Base-by-base conservation (phyloP, 805 yeast species). In the Wickerhamiella slavikovae region DNA sequence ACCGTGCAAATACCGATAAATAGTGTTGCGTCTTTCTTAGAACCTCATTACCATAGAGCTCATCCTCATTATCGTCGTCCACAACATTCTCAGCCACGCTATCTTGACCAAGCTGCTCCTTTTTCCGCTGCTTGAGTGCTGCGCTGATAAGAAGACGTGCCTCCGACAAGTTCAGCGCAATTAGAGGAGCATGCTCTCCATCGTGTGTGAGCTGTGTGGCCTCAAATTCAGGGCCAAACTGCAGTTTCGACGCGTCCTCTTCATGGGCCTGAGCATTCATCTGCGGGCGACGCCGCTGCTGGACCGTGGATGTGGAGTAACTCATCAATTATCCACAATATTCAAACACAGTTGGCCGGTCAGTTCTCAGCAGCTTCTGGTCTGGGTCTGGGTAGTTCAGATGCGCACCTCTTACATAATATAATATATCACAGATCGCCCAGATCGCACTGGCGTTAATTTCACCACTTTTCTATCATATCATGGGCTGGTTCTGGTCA, bases 151-250 rank as follows among this genome's bases (percentile, higher is more conserved):
- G 60, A 33, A 89, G 64, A 38, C 96, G 61, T 1, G 96, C 83
- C 47, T 89, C 96, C 17, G 91, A 73, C 28, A 83, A 57, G 51
- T 83, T 85, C 40, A 89, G 60, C 1, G 96, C 79, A 37, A 78
- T 75, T 34, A 89, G 61, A 37, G 72, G 77, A 34, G 70, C 73
- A 32, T 65, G 68, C 35, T 68, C 68, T 13, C 94, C 94, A 30
- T 71, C 71, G 49, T 83, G 83, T 38, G 78, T 73, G 22, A 72
- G 54, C 49, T 83, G 95, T 20, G 65, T 67, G 30, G 75, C 53
- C 42, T 73, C 83, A 47, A 89, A 89, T 55, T 89, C 98, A 17
- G 93, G 85, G 7, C 98, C 98, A 33, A 89, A 64, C 45, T 76
- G 74, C 41, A 89, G 62, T 29, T 66, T 64, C 0, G 93, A 70